Conservation (phyloP, 345 rosid genomes). For the Kandelia obovata region DNA sequence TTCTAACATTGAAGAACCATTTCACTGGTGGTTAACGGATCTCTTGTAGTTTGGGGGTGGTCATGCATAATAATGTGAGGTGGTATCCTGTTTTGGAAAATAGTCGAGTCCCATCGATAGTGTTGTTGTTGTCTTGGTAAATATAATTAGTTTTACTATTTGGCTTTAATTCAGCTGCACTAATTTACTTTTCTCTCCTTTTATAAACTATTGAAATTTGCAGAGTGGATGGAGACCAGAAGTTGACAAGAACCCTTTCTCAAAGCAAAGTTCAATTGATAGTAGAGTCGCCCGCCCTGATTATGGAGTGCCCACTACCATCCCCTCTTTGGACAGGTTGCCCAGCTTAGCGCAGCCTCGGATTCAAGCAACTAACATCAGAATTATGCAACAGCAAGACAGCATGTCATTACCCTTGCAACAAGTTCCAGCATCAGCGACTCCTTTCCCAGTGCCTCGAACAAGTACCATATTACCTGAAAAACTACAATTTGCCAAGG, state of each 20-base stretch:
- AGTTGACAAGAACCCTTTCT: constrained; percentile 55
- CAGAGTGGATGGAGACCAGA: constrained; percentile 75
- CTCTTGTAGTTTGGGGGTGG: neutral
- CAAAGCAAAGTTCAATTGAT: constrained; percentile 40
- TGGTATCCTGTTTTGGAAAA: neutral
- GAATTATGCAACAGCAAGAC: constrained; percentile 34
- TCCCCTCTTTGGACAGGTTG: constrained; percentile 8
- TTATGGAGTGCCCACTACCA: constrained; percentile 9
- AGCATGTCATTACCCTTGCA: constrained; percentile 30
- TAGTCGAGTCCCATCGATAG: neutral
- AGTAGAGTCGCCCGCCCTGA: constrained; percentile 24
- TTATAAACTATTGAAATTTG: constrained; percentile 21
- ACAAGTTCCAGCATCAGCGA: constrained; percentile 34
- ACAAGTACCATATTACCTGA: constrained; percentile 21
- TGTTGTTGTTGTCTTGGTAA: neutral
- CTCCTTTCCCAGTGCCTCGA: constrained; percentile 26
- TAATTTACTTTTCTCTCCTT: neutral
- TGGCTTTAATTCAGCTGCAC: neutral
- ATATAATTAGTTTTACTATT: no score
- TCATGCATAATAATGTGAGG: neutral
- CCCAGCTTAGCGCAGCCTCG: constrained; percentile 24
- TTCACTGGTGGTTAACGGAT: neutral
- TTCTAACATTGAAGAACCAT: neutral
- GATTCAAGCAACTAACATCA: constrained; percentile 16
- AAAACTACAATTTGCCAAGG: constrained; percentile 22